Base-by-base conservation (phyloP, 208 protist species). In the Herpetomonas tarakana region DNA sequence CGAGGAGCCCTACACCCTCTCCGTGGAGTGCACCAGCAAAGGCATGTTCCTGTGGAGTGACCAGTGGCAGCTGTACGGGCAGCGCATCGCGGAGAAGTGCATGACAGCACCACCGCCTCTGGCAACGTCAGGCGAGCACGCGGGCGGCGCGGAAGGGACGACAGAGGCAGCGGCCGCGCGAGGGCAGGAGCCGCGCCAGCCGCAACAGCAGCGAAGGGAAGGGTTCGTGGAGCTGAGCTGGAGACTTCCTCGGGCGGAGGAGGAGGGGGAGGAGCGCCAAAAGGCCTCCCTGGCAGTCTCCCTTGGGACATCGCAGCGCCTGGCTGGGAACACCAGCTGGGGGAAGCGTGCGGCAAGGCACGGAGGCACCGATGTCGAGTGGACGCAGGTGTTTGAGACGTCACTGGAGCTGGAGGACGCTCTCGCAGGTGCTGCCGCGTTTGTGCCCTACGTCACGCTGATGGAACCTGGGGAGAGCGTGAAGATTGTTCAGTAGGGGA, bases 21-120 rank as follows among this genome's bases (percentile, higher is more conserved):
- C 82, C 3, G 57, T 91, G 16, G 86, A 93, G 30, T 86, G 76
- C 66, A 80, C 68, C 1, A 16, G 51, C 11, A 66, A 47, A 3
- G 86, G 86, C 1, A 45, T 85, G 25, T 83, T 78, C 27, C 53
- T 88, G 16, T 93, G 86, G 83, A 93, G 86, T 52, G 83, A 93
- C 22, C 71, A 87, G 27, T 88, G 78, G 75, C 47, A 55, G 30
- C 51, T 82, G 9, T 93, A 73, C 57, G 81, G 76, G 9, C 53
- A 71, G 49, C 72, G 65, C 18, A 24, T 82, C 1, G 59, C 62
- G 22, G 59, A 75, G 6, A 53, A 22, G 2, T 76, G 68, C 66
- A 52, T 80, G 57, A 7, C 35, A 31, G 1, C 55, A 73, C 47
- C 29, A 60, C 30, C 67, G 67, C 16, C 35, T 73, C 21, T 58